These are phyloP conservation scores for Monilinia laxa DNA, from an alignment of 2,329 filamentous ascomycete genomes.

Conservation along the genomic window DNA sequence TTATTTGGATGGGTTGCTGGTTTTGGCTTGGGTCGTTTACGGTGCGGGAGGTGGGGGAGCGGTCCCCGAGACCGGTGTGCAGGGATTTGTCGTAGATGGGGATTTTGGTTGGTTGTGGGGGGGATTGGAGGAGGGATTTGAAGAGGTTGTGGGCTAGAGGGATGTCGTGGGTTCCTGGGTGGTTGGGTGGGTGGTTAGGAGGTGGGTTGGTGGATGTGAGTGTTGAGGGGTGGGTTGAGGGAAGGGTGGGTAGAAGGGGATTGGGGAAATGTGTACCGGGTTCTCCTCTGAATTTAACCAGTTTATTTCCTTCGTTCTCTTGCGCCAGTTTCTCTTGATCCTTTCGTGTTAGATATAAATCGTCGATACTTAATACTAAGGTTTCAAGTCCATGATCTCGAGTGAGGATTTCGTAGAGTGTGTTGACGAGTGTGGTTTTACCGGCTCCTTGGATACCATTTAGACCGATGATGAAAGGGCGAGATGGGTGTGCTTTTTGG, in stretches of 20 bases:
- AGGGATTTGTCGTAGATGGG: slow-evolving; percentile 67
- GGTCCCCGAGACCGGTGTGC: slow-evolving; percentile 63
- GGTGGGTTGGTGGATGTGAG: background rate
- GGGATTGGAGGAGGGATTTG: slow-evolving; percentile 48
- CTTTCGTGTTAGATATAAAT: slow-evolving; percentile 65
- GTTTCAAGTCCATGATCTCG: slow-evolving; percentile 53
- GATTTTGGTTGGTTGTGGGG: slow-evolving; percentile 47
- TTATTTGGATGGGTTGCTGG: slow-evolving; percentile 44
- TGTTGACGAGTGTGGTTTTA: slow-evolving; percentile 81
- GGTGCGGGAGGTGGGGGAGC: slow-evolving; percentile 51
- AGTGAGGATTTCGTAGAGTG: slow-evolving; percentile 57
- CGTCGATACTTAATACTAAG: slow-evolving; percentile 64
- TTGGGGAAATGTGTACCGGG: slow-evolving; percentile 46
- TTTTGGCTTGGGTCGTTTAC: slow-evolving; percentile 41
- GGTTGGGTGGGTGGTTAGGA: slow-evolving; percentile 44
- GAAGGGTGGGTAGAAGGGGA: background rate
- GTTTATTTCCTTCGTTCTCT: slow-evolving; percentile 55
- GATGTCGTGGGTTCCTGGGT: slow-evolving; percentile 60
- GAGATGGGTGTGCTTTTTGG: slow-evolving; percentile 41
- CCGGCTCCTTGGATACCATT: slow-evolving; percentile 91
- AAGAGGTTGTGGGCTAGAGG: slow-evolving; percentile 56
- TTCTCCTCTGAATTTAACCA: slow-evolving; percentile 66
- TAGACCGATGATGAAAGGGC: slow-evolving; percentile 80
- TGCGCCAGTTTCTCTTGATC: slow-evolving; percentile 54
- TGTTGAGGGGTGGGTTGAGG: too few relatives aligned